A percentile compares a stretch with the other conserved stretches of the same genome.
These are phyloP conservation scores for Harringtonia aguacate DNA, from an alignment of 2,329 filamentous ascomycete genomes.

Conservation along the genomic window DNA sequence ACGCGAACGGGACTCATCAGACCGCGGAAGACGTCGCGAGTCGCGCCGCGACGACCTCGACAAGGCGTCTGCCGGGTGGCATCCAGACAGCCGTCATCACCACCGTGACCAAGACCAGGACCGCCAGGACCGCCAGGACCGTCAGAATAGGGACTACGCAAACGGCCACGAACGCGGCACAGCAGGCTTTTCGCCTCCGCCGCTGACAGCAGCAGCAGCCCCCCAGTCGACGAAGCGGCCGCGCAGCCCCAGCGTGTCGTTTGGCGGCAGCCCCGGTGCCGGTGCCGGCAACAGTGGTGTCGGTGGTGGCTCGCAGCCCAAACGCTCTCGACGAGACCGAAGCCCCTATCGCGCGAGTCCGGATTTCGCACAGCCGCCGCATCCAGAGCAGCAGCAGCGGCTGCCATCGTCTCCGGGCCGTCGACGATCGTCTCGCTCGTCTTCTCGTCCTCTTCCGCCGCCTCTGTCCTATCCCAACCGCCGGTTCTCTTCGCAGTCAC, in stretches of 20 bases:
- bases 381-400: neutral
- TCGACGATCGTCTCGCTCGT: neutral
- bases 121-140: slow-evolving; percentile 15
- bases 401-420: too few species aligned
- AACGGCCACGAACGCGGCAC: neutral
- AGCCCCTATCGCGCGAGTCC: neutral
- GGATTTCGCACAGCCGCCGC: too few species aligned
- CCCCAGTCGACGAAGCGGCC: slow-evolving; percentile 14
- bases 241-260: slow-evolving; percentile 17
- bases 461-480: neutral
- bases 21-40: slow-evolving; percentile 10
- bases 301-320: slow-evolving; percentile 7
- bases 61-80: too few species aligned
- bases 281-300: neutral
- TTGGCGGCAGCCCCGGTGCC: slow-evolving; percentile 1
- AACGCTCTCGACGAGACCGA: slow-evolving; percentile 4
- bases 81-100: too few species aligned
- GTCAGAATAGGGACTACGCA: neutral
- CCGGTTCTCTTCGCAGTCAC: slow-evolving; percentile 1
- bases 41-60: slow-evolving; percentile 8
- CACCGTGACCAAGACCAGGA: slow-evolving; percentile 20
- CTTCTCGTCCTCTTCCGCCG: neutral
- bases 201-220: neutral
- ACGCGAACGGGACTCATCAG: slow-evolving; percentile 13
- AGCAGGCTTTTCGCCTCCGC: neutral